Percentiles rank a stretch among this genome's conserved stretches.
phyloP scores from a whole-genome alignment of 169 alveolate species.

The Neospora caninum region DNA sequence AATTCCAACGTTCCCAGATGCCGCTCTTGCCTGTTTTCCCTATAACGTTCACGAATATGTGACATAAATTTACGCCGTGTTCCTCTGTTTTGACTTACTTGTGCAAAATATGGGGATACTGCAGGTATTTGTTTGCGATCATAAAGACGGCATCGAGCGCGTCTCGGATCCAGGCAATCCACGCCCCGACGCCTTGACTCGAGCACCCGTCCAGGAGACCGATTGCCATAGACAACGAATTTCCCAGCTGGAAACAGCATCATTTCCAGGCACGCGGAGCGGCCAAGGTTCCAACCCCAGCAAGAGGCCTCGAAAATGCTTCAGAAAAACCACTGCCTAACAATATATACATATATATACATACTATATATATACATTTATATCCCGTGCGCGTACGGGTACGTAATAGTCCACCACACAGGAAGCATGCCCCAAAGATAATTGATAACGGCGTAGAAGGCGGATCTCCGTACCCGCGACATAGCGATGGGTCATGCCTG shows the following conservation, averaged over 20 bases:
- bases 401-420: too few relatives aligned
- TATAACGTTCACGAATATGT: too few relatives aligned
- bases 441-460: too few relatives aligned
- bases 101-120: slow-evolving; percentile 13
- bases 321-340: too few relatives aligned
- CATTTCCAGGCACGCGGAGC: background rate
- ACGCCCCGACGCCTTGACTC: background rate
- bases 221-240: slow-evolving; percentile 8
- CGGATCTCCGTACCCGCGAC: background rate
- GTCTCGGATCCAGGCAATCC: background rate
- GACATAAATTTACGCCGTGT: background rate
- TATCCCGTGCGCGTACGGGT: too few relatives aligned
- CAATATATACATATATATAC: background rate
- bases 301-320: too few relatives aligned
- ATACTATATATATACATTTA: too few relatives aligned
- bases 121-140: slow-evolving; percentile 13
- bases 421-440: too few relatives aligned
- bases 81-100: background rate
- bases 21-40: background rate
- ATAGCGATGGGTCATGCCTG: background rate
- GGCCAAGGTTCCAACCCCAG: background rate
- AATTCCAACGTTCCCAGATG: background rate
- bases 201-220: slow-evolving; percentile 11
- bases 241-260: background rate
- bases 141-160: slow-evolving; percentile 26